Percentiles rank a stretch among this genome's conserved stretches.
These are phyloP conservation scores for Schrenkiella parvula DNA, from an alignment of 345 rosid species.

Conservation along the genomic window DNA sequence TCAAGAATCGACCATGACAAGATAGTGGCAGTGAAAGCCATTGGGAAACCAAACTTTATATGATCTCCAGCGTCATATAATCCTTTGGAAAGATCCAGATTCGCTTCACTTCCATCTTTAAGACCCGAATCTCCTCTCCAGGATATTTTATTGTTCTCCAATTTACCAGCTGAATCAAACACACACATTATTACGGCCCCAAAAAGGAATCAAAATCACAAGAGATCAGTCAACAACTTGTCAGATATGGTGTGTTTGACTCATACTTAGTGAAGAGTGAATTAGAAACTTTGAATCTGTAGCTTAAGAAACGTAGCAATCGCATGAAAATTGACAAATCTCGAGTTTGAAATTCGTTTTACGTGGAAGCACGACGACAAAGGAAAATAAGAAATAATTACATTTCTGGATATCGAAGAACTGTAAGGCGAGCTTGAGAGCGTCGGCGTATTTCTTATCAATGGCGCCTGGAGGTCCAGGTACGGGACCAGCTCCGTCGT, in stretches of 20 bases:
- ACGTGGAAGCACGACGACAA: slow-evolving; percentile 11
- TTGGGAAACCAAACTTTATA: slow-evolving; percentile 88
- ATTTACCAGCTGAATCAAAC: slow-evolving; percentile 62
- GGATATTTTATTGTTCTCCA: slow-evolving; percentile 54
- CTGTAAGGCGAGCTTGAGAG: slow-evolving; percentile 74
- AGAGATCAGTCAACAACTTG: neutral
- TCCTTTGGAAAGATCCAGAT: slow-evolving; percentile 74
- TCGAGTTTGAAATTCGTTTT: neutral
- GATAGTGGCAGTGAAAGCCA: slow-evolving; percentile 90
- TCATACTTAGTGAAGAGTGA: no score
- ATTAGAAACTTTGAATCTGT: neutral
- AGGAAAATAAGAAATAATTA: neutral
- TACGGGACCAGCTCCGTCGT: slow-evolving; percentile 40
- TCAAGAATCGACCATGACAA: slow-evolving; percentile 95
- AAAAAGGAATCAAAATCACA: neutral
- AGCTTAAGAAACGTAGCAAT: neutral
- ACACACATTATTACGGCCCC: neutral
- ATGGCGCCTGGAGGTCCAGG: slow-evolving; percentile 90
- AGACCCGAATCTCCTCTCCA: slow-evolving; percentile 97
- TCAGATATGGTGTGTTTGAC: no score
- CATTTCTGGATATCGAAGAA: slow-evolving; percentile 95
- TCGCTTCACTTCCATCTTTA: slow-evolving; percentile 63
- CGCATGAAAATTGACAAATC: neutral
- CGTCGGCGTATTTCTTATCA: slow-evolving; percentile 68
- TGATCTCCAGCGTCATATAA: slow-evolving; percentile 96